These are phyloP conservation scores for Eucalyptus tenuipes DNA, from an alignment of 345 rosid species.

Conservation along the genomic window DNA sequence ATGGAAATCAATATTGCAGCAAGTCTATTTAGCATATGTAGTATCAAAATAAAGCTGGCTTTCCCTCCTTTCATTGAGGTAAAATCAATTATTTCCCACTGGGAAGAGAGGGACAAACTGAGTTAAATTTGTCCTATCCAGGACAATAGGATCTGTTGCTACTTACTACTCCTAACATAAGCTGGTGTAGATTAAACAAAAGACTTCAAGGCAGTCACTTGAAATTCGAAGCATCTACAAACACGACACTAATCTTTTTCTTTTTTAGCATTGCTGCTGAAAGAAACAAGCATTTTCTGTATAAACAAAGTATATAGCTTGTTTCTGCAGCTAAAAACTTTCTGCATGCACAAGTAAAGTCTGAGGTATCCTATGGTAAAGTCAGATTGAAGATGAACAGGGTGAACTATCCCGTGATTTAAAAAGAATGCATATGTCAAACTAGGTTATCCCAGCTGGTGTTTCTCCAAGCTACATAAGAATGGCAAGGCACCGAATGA, in stretches of 20 bases:
- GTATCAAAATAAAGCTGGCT: not conserved
- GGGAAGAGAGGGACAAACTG: not conserved
- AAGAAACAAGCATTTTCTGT: not conserved
- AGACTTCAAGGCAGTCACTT: not conserved
- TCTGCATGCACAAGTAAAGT: not conserved
- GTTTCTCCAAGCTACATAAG: not conserved
- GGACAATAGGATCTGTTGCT: not conserved
- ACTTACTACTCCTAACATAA: not conserved
- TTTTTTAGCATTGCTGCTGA: not conserved
- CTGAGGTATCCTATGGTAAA: not conserved
- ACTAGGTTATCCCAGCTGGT: not conserved
- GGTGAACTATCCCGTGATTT: not conserved
- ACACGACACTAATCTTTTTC: not conserved
- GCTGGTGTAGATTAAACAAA: not conserved
- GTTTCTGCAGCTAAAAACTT: not conserved
- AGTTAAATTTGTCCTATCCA: not conserved
- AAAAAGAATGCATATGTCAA: not conserved
- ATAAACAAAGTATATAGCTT: not conserved
- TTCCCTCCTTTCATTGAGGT: not conserved
- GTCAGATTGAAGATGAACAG: not conserved
- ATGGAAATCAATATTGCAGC: not conserved
- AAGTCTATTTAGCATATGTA: not conserved
- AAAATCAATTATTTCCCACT: not conserved
- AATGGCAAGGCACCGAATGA: not conserved
- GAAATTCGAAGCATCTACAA: not conserved